phyloP scores from a whole-genome alignment of 148 eudicot genomes.

The Vaccinium myrtillus region DNA sequence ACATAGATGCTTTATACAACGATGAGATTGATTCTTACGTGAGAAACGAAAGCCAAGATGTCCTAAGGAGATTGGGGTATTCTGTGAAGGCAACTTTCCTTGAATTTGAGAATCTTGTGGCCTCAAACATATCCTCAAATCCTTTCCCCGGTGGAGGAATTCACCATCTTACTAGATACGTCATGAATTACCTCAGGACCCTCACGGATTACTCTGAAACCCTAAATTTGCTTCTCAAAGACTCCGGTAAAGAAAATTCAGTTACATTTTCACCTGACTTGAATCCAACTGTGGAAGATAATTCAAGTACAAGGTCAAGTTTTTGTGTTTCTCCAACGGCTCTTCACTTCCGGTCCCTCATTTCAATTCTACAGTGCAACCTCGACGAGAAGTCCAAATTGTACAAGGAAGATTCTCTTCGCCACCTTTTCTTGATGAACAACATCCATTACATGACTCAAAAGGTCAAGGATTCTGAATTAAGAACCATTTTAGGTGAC shows the following conservation, averaged over 20 bases:
- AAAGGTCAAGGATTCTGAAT: slow-evolving; percentile 63
- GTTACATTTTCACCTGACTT: slow-evolving; percentile 41
- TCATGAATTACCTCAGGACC: slow-evolving; percentile 70
- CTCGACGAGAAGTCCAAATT: slow-evolving; percentile 65
- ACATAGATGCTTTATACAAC: slow-evolving; percentile 49
- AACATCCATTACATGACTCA: slow-evolving; percentile 77
- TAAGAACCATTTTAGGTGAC: slow-evolving; percentile 60
- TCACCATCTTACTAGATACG: slow-evolving; percentile 70
- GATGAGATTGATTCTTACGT: slow-evolving; percentile 41
- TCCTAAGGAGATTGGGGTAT: slow-evolving; percentile 52
- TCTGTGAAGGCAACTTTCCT: slow-evolving; percentile 74
- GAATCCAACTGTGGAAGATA: slow-evolving; percentile 42
- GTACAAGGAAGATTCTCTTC: slow-evolving; percentile 60
- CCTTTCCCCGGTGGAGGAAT: slow-evolving; percentile 73
- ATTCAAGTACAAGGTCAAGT: slow-evolving; percentile 16
- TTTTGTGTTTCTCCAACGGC: slow-evolving; percentile 36
- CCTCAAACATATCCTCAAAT: slow-evolving; percentile 47
- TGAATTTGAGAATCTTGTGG: slow-evolving; percentile 65
- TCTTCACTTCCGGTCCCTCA: slow-evolving; percentile 53
- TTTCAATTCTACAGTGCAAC: slow-evolving; percentile 45
- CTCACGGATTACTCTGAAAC: slow-evolving; percentile 59
- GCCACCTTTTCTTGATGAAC: slow-evolving; percentile 77
- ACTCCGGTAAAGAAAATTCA: slow-evolving; percentile 37
- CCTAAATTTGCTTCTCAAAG: slow-evolving; percentile 58
- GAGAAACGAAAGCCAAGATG: slow-evolving; percentile 53